A percentile compares a stretch with the other conserved stretches of the same genome.
Evolutionary conservation across 116 monocot species (phyloP).

Genomic region (Phalaenopsis hybrid): DNA sequence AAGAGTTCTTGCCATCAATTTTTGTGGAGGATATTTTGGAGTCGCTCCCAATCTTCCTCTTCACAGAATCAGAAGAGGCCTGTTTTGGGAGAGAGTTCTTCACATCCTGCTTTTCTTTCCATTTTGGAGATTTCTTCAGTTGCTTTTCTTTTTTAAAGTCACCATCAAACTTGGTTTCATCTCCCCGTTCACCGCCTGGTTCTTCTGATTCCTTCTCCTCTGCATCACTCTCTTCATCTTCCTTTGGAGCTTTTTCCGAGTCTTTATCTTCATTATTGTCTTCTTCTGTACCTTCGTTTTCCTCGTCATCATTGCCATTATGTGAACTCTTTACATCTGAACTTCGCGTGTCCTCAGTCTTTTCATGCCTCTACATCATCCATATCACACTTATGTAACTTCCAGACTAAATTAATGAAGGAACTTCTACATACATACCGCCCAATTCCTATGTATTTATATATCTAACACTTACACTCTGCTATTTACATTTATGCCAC

Average conservation of each 20-base stretch:
- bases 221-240: slow-evolving; percentile 30
- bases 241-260: neutral
- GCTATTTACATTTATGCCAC: no score
- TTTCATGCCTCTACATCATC: slow-evolving; percentile 15
- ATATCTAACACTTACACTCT: no score
- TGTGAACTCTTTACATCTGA: slow-evolving; percentile 15
- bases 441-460: no score
- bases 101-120: neutral
- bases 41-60: slow-evolving; percentile 13
- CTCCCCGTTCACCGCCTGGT: slow-evolving; percentile 16
- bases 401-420: neutral
- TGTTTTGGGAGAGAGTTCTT: slow-evolving; percentile 14
- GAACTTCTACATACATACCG: no score
- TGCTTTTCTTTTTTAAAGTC: slow-evolving; percentile 9
- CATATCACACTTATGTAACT: neutral
- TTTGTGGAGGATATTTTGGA: slow-evolving; percentile 14
- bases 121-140: no score
- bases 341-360: slow-evolving; percentile 18
- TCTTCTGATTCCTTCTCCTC: slow-evolving; percentile 31
- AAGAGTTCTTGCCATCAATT: slow-evolving; percentile 13
- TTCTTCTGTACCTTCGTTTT: slow-evolving; percentile 14
- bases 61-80: slow-evolving; percentile 8
- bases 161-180: neutral
- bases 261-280: slow-evolving; percentile 16
- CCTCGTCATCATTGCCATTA: slow-evolving; percentile 36